Evolutionary conservation across 257 asterid genomes (phyloP).

Genomic region (Gentiana macrophylla): DNA sequence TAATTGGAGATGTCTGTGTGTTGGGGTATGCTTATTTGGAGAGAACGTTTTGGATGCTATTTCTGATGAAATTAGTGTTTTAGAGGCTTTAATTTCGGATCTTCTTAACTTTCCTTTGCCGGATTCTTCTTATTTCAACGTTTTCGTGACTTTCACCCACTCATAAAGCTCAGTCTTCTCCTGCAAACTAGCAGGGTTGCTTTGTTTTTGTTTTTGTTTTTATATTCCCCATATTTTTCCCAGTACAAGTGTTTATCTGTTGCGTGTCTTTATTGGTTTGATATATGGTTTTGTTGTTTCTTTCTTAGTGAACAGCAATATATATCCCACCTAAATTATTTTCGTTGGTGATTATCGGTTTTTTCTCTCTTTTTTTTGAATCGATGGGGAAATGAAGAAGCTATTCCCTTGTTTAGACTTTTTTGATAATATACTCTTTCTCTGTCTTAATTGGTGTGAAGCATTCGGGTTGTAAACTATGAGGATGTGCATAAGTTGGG

Average conservation of each 20-base stretch:
- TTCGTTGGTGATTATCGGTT: neutral
- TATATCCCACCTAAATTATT: neutral
- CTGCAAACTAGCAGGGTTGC: conserved; percentile 11
- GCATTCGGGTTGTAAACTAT: too few relatives aligned
- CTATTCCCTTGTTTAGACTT: too few relatives aligned
- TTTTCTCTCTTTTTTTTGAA: too few relatives aligned
- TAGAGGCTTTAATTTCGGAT: conserved; percentile 43
- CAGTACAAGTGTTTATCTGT: neutral
- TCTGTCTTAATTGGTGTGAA: too few relatives aligned
- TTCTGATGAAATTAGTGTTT: conserved; percentile 28
- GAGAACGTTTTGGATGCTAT: conserved; percentile 11
- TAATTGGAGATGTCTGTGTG: conserved; percentile 7
- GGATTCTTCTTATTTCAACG: conserved; percentile 22
- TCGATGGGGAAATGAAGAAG: too few relatives aligned
- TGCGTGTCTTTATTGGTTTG: neutral
- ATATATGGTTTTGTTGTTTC: neutral
- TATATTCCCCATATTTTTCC: neutral
- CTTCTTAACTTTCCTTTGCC: conserved; percentile 34
- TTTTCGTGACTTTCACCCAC: conserved; percentile 21
- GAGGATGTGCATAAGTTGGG: too few relatives aligned
- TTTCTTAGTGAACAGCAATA: too few relatives aligned
- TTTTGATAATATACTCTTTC: too few relatives aligned
- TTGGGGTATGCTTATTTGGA: conserved; percentile 16
- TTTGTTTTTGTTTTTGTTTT: conserved; percentile 5
- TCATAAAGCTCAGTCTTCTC: conserved; percentile 8